These are phyloP conservation scores for Conidiobolus incongruus DNA, from an alignment of 371 early-diverging fungal species.

Conservation along the genomic window DNA sequence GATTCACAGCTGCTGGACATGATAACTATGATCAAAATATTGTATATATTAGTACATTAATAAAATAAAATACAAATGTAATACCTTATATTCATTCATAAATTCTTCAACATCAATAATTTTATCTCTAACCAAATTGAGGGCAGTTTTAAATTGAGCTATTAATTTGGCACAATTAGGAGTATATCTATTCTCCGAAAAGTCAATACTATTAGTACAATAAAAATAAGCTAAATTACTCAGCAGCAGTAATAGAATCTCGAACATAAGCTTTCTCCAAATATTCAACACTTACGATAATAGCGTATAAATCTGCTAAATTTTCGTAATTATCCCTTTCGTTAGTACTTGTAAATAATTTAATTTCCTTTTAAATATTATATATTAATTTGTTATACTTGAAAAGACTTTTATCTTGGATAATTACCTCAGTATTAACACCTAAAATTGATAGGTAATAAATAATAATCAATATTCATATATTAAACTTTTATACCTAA, in stretches of 20 bases:
- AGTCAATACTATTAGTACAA: neutral
- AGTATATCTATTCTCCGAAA: conserved; percentile 38
- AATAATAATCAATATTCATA: too few species aligned
- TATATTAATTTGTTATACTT: too few species aligned
- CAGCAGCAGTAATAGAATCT: conserved; percentile 57
- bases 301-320: conserved; percentile 78
- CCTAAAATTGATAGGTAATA: too few species aligned
- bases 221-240: conserved; percentile 18
- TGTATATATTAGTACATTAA: neutral
- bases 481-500: too few species aligned
- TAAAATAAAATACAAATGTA: conserved; percentile 5
- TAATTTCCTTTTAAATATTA: too few species aligned
- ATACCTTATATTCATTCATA: conserved; percentile 59
- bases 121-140: conserved; percentile 44
- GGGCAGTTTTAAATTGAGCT: conserved; percentile 76
- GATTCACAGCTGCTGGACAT: conserved; percentile 61
- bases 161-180: conserved; percentile 74
- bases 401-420: too few species aligned
- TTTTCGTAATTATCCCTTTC: conserved; percentile 83
- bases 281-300: conserved; percentile 73
- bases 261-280: conserved; percentile 84
- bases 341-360: too few species aligned
- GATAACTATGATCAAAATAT: conserved; percentile 16
- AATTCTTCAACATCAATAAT: conserved; percentile 52
- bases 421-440: too few species aligned